These are phyloP conservation scores for Amanita jacksonii DNA, from an alignment of 768 basidiomycete genomes.

Conservation along the genomic window DNA sequence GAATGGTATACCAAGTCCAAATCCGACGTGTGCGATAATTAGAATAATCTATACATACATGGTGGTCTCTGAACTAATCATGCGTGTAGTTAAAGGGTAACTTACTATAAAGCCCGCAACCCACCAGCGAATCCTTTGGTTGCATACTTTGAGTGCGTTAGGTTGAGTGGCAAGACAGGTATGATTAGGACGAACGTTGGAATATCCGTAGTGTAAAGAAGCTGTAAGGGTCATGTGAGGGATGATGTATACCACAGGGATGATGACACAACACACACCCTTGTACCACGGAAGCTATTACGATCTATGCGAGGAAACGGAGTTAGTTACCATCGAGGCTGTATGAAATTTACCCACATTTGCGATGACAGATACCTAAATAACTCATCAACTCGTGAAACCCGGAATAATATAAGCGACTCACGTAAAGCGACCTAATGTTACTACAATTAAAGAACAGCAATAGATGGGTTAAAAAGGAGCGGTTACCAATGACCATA, in stretches of 20 bases:
- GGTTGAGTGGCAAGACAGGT: not conserved
- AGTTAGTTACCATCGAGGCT: not conserved
- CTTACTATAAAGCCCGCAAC: slow-evolving; percentile 22
- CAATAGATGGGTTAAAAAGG: not conserved
- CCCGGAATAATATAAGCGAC: slow-evolving; percentile 4
- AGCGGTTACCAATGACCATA: slow-evolving; percentile 27
- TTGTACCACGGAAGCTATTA: slow-evolving; percentile 23
- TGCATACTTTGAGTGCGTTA: slow-evolving; percentile 19
- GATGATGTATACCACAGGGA: not conserved
- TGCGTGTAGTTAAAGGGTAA: too few relatives aligned
- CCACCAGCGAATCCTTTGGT: slow-evolving; percentile 22
- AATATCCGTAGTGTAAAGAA: slow-evolving; percentile 26
- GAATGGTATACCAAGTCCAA: slow-evolving; percentile 25
- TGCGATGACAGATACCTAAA: slow-evolving; percentile 19
- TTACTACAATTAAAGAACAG: not conserved
- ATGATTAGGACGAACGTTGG: slow-evolving; percentile 15
- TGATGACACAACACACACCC: slow-evolving; percentile 13
- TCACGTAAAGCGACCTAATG: slow-evolving; percentile 26
- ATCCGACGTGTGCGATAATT: slow-evolving; percentile 23
- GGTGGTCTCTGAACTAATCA: not conserved
- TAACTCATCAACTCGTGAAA: not conserved
- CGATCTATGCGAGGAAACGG: too few relatives aligned
- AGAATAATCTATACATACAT: slow-evolving; percentile 15
- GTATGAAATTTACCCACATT: slow-evolving; percentile 14
- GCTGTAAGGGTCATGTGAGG: slow-evolving; percentile 11